A percentile compares a stretch with the other conserved stretches of the same genome.
Evolutionary conservation across 306 rosid genomes (phyloP).

Genomic region (peach (Prunus persica)): DNA sequence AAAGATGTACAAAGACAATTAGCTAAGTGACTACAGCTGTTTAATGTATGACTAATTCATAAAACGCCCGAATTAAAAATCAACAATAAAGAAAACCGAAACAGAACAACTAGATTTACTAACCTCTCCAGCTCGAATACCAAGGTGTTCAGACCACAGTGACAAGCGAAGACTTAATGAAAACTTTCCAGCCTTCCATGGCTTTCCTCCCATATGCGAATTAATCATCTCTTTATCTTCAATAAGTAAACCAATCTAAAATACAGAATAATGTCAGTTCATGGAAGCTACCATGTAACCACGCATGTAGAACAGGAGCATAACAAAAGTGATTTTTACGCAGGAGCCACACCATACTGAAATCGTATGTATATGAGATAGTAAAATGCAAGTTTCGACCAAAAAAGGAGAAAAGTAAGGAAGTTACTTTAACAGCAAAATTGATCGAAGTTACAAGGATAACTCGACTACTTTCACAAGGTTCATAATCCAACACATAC

Average conservation of each 20-base stretch:
- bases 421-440: background rate
- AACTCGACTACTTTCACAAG: background rate
- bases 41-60: background rate
- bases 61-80: background rate
- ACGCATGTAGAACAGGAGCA: background rate
- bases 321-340: background rate
- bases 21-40: conserved; percentile 12
- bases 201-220: conserved; percentile 87
- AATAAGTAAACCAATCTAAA: conserved; percentile 76
- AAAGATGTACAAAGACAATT: conserved; percentile 19
- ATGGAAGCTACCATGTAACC: conserved; percentile 9
- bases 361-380: background rate
- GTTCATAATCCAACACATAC: background rate
- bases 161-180: conserved; percentile 79
- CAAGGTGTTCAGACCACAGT: conserved; percentile 97
- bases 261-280: conserved; percentile 23
- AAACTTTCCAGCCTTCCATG: conserved; percentile 92
- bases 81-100: background rate
- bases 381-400: no score
- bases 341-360: background rate
- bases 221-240: conserved; percentile 75
- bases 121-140: conserved; percentile 76
- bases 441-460: background rate
- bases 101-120: background rate
- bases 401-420: background rate